These are phyloP conservation scores for Starmerella riodocensis DNA, from an alignment of 805 yeast species.

Conservation along the genomic window DNA sequence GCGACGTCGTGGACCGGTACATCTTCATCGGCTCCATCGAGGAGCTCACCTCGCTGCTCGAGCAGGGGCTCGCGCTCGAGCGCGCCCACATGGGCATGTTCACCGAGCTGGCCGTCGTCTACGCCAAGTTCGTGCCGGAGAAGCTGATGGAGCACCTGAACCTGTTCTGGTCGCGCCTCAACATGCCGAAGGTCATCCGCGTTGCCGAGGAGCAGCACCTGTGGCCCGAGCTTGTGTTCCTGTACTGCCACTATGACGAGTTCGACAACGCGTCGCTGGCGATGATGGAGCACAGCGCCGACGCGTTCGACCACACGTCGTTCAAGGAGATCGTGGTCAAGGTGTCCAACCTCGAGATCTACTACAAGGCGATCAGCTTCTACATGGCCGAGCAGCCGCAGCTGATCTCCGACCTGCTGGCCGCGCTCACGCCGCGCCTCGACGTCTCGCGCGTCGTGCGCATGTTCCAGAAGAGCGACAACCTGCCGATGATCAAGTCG, in stretches of 20 bases:
- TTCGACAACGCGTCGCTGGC: conserved; percentile 98
- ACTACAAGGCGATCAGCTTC: conserved; percentile 92
- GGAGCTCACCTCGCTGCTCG: conserved; percentile 82
- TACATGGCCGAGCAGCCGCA: conserved; percentile 88
- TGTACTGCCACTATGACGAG: conserved; percentile 96
- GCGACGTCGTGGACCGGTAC: conserved; percentile 74
- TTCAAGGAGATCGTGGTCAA: conserved; percentile 91
- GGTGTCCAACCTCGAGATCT: conserved; percentile 90
- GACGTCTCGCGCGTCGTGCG: conserved; percentile 91
- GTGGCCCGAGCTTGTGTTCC: conserved; percentile 91
- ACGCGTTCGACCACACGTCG: conserved; percentile 82
- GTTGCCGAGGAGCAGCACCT: conserved; percentile 89
- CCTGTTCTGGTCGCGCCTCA: conserved; percentile 94
- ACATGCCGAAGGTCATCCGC: conserved; percentile 90
- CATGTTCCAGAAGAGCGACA: conserved; percentile 88
- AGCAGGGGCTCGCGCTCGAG: conserved; percentile 89
- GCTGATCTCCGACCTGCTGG: conserved; percentile 69
- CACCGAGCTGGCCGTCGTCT: conserved; percentile 83
- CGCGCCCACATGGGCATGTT: conserved; percentile 99
- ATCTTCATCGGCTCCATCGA: conserved; percentile 84
- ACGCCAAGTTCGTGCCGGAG: conserved; percentile 79
- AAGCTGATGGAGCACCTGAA: conserved; percentile 93
- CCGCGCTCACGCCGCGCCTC: conserved; percentile 74
- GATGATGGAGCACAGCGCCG: conserved; percentile 88
- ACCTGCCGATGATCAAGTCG: conserved; percentile 90